A percentile compares a stretch with the other conserved stretches of the same genome.
phyloP scores from a whole-genome alignment of 371 early-diverging fungal species.

The Mucor irregularis region DNA sequence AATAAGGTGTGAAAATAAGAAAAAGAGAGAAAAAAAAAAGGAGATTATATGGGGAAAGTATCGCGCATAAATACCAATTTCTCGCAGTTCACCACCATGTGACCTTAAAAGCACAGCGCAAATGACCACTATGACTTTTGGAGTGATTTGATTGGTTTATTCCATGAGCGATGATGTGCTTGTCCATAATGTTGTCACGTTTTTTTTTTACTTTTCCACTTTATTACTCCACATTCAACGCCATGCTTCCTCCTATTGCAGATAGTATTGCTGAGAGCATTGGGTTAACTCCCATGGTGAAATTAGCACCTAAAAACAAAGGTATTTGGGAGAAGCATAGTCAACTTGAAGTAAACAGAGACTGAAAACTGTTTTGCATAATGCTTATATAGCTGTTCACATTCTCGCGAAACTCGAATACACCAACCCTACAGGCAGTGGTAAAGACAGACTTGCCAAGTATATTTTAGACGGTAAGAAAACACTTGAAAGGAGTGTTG shows the following conservation, averaged over 20 bases:
- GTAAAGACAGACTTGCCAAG: slow-evolving; percentile 78
- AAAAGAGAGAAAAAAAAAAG: slow-evolving; percentile 8
- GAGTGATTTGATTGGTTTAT: too few relatives aligned
- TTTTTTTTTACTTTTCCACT: background rate
- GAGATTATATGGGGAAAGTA: background rate
- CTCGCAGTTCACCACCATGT: too few relatives aligned
- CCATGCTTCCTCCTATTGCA: slow-evolving; percentile 43
- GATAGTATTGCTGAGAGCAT: slow-evolving; percentile 26
- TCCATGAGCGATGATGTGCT: too few relatives aligned
- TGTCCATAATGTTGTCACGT: background rate
- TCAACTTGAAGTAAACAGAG: too few relatives aligned
- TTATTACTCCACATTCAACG: background rate
- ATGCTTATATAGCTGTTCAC: slow-evolving; percentile 32
- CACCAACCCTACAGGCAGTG: slow-evolving; percentile 72
- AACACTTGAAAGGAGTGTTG: too few relatives aligned
- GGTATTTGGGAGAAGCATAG: too few relatives aligned
- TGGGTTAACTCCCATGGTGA: slow-evolving; percentile 46
- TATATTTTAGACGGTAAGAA: slow-evolving; percentile 45
- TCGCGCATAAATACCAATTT: slow-evolving; percentile 12
- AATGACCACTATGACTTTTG: too few relatives aligned
- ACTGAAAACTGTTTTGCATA: too few relatives aligned
- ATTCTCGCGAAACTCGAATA: slow-evolving; percentile 75
- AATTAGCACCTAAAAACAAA: slow-evolving; percentile 20
- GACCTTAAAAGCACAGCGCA: slow-evolving; percentile 8
- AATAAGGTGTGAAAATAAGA: slow-evolving; percentile 3